A percentile compares a stretch with the other conserved stretches of the same genome.
These are phyloP conservation scores for Microcyclospora tardicrescens DNA, from an alignment of 2,329 filamentous ascomycete species.

Conservation along the genomic window DNA sequence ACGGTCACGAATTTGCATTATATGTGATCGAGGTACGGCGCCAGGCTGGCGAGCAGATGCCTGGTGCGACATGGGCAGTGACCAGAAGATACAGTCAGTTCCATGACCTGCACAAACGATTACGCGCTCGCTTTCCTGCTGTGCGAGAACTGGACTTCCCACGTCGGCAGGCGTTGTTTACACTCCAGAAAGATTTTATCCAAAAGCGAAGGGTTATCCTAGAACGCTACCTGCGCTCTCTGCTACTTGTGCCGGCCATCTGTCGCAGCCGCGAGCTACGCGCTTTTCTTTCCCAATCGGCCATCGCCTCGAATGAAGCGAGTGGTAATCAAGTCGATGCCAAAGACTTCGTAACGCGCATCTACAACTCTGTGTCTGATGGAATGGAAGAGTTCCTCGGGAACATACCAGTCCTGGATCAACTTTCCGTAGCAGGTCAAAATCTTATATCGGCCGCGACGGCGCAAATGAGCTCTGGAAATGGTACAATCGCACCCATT, in stretches of 20 bases:
- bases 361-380: slow-evolving; percentile 94
- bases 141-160: slow-evolving; percentile 88
- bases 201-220: slow-evolving; percentile 74
- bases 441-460: slow-evolving; percentile 69
- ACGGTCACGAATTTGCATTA: slow-evolving; percentile 84
- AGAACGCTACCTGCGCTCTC: slow-evolving; percentile 60
- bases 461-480: slow-evolving; percentile 33
- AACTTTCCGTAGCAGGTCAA: slow-evolving; percentile 83
- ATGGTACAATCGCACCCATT: slow-evolving; percentile 29
- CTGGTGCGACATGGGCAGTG: slow-evolving; percentile 86
- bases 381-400: slow-evolving; percentile 97
- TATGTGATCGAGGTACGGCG: slow-evolving; percentile 88
- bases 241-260: slow-evolving; percentile 79
- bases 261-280: slow-evolving; percentile 87
- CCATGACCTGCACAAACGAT: slow-evolving; percentile 80
- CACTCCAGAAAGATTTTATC: slow-evolving; percentile 88
- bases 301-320: slow-evolving; percentile 50
- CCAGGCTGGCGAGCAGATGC: slow-evolving; percentile 88
- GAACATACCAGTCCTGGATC: slow-evolving; percentile 89
- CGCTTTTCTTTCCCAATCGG: slow-evolving; percentile 78
- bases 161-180: slow-evolving; percentile 83
- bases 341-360: slow-evolving; percentile 74
- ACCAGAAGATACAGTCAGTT: slow-evolving; percentile 95
- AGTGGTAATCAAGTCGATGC: slow-evolving; percentile 50
- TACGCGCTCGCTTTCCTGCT: slow-evolving; percentile 73